Evolutionary conservation across 495 filamentous ascomycete genomes (phyloP), one percentile per base, ranked within the genome.

Genomic region (Penicillium subrubescens): DNA sequence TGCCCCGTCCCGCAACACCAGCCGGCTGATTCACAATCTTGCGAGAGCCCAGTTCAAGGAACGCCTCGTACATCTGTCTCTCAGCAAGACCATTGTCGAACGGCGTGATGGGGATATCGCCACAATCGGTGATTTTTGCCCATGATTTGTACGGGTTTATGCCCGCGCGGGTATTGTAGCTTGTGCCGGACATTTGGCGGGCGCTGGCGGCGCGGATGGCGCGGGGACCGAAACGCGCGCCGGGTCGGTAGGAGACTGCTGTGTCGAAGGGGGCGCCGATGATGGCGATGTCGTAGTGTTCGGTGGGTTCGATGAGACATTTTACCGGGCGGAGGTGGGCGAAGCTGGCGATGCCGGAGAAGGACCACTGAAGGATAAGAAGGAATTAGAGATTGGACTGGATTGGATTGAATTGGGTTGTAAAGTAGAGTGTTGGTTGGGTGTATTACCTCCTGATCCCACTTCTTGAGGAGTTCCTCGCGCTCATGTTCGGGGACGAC

Each of bases 261-360:
- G 92, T 94, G 73, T 96, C 92, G 70, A 96, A 96, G 0, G 92
- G 92, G 1, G 87, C 91, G 2, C 92, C 92, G 55, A 96, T 86
- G 54, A 96, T 86, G 35, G 82, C 92, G 64, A 96, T 93, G 72
- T 96, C 92, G 67, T 88, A 94, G 29, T 76, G 71, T 64, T 84
- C 84, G 41, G 84, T 77, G 0, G 89, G 90, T 52, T 86, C 84
- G 34, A 87, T 88, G 3, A 95, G 80, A 68, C 92, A 95, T 59
- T 89, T 91, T 57, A 87, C 81, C 64, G 93, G 84, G 61, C 85
- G 83, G 19, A 94, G 81, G 70, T 95, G 92, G 44, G 90, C 92
- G 75, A 94, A 96, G 39, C 88, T 89, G 43, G 86, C 87, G 46
- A 94, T 89, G 65, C 92, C 92, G 7, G 87, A 86, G 76, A 92